phyloP scores from a whole-genome alignment of 1,284 basidiomycete species.

The Microbotryum saponariae region DNA sequence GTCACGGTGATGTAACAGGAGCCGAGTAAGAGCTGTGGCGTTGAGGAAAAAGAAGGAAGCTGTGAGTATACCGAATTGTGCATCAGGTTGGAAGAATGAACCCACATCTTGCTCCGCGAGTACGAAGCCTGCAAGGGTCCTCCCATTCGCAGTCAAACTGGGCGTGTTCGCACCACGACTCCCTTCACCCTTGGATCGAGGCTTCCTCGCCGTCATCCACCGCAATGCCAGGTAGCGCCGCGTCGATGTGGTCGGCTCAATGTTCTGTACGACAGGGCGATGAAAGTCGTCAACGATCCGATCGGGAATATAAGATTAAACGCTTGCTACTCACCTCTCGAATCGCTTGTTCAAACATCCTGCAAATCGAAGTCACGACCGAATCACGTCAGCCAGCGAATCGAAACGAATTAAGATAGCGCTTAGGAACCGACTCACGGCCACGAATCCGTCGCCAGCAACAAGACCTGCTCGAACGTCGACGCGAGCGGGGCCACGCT shows the following conservation, averaged over 20 bases:
- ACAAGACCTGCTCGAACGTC: constrained; percentile 19
- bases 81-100: background rate
- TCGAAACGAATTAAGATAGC: background rate
- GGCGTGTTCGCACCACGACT: background rate
- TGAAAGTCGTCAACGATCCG: too few species aligned
- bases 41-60: background rate
- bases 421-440: constrained; percentile 6
- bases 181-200: background rate
- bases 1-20: constrained; percentile 13
- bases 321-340: too few species aligned
- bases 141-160: constrained; percentile 8
- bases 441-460: constrained; percentile 21
- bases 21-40: constrained; percentile 10
- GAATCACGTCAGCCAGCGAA: background rate
- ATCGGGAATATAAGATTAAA: too few species aligned
- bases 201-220: constrained; percentile 3
- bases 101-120: constrained; percentile 24
- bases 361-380: background rate
- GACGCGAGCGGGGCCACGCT: constrained; percentile 12
- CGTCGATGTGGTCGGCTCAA: constrained; percentile 1
- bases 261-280: background rate
- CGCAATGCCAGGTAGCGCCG: background rate
- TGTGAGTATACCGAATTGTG: background rate
- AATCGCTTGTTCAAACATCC: constrained; percentile 18
- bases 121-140: constrained; percentile 18